Evolutionary conservation across 352 stramenopile species (phyloP).

Genomic region (Pythium aphanidermatum): DNA sequence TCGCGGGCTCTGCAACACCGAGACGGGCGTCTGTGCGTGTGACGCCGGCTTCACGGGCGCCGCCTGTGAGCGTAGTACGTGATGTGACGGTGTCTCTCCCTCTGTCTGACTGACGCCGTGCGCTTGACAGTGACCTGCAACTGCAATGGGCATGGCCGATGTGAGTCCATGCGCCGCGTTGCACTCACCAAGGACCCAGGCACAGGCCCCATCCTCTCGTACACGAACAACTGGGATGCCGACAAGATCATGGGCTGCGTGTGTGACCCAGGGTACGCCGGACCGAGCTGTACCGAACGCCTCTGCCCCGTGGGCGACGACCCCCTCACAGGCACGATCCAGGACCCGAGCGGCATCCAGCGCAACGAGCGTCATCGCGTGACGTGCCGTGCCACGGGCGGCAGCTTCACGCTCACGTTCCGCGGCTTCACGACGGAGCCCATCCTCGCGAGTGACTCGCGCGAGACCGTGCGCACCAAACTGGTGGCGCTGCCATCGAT

Average conservation of each 20-base stretch:
- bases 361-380: conserved; percentile 64
- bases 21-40: conserved; percentile 58
- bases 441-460: conserved; percentile 54
- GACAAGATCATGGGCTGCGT: conserved; percentile 81
- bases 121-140: conserved; percentile 43
- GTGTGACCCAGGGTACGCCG: conserved; percentile 76
- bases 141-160: conserved; percentile 79
- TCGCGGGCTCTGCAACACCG: conserved; percentile 49
- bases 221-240: conserved; percentile 77
- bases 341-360: conserved; percentile 57
- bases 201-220: conserved; percentile 35
- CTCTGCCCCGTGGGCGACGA: conserved; percentile 83
- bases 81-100: not conserved
- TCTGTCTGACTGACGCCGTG: not conserved
- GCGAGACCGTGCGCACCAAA: conserved; percentile 39
- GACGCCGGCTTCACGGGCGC: conserved; percentile 67
- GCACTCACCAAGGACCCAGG: conserved; percentile 58
- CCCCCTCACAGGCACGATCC: conserved; percentile 67
- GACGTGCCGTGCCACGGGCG: conserved; percentile 66
- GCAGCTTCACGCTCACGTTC: conserved; percentile 84
- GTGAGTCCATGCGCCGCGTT: conserved; percentile 61
- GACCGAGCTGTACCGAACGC: conserved; percentile 59
- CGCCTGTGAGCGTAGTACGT: conserved; percentile 69
- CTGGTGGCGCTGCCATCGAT: conserved; percentile 56
- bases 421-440: conserved; percentile 62